Evolutionary conservation across 176 grass and related monocot species (phyloP).

Genomic region (Avena insularis): DNA sequence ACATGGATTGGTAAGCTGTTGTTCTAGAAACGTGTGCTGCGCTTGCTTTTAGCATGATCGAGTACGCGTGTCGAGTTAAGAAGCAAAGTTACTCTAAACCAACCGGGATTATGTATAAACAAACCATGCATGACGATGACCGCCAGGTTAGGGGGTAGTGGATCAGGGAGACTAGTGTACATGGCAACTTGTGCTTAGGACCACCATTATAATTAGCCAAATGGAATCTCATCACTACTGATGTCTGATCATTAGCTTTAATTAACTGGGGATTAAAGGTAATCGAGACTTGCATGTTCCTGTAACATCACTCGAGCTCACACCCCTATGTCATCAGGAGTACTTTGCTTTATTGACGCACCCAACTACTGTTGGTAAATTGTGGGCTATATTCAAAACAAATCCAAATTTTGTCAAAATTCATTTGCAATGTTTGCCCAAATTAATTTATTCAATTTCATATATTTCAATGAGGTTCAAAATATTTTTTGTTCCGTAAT

Average conservation of each 20-base stretch:
- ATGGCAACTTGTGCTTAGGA: slow-evolving; percentile 1
- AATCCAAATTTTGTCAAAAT: too few species aligned
- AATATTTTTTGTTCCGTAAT: too few species aligned
- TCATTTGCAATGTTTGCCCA: too few species aligned
- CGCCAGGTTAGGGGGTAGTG: neutral
- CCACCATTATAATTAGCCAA: slow-evolving; percentile 25
- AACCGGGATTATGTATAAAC: neutral
- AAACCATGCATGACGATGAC: neutral
- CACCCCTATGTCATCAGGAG: neutral
- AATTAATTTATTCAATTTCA: too few species aligned
- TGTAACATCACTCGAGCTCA: neutral
- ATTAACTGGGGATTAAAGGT: neutral
- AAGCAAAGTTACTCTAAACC: slow-evolving; percentile 8
- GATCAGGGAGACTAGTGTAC: neutral
- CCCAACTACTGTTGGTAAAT: neutral
- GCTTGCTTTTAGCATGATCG: neutral
- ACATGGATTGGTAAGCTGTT: neutral
- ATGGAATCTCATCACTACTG: slow-evolving; percentile 1
- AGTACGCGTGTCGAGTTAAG: slow-evolving; percentile 21
- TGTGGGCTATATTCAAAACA: too few species aligned
- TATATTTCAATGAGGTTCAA: too few species aligned
- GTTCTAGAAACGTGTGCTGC: slow-evolving; percentile 4
- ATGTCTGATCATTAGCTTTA: neutral
- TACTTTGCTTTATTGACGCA: neutral
- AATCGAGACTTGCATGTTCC: neutral